Percentiles rank a stretch among this genome's conserved stretches.
These are phyloP conservation scores for Coelastrella sp. DNA, from an alignment of 139 green algal genomes.

Conservation along the genomic window DNA sequence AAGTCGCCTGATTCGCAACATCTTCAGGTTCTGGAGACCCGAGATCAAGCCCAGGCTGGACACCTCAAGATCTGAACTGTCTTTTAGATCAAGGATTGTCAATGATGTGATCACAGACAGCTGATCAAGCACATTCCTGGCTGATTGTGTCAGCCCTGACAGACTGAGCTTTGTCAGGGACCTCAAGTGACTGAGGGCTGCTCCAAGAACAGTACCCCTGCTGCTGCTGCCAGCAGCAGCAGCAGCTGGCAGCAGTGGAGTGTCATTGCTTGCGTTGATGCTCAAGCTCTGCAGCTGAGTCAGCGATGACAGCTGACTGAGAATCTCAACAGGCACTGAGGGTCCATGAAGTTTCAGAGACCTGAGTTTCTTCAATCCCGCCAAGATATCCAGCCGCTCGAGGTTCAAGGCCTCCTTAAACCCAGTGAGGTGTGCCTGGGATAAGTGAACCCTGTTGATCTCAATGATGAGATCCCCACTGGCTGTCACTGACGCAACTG, in stretches of 20 bases:
- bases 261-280: not conserved
- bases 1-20: not conserved
- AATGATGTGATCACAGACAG: not conserved
- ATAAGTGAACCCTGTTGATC: not conserved
- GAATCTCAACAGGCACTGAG: not conserved
- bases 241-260: not conserved
- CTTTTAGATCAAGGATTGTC: not conserved
- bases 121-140: not conserved
- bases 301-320: not conserved
- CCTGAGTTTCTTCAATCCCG: not conserved
- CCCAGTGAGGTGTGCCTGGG: not conserved
- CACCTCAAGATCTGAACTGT: not conserved
- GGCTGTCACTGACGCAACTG: not conserved
- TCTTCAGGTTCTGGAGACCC: not conserved
- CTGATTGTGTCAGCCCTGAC: constrained; percentile 1
- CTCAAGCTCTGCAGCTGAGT: constrained; percentile 14
- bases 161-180: not conserved
- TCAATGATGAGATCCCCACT: not conserved
- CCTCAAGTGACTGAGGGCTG: not conserved
- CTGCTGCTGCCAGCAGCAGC: not conserved
- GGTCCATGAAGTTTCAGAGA: not conserved
- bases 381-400: not conserved
- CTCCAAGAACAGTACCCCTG: constrained; percentile 31
- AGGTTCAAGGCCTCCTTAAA: not conserved
- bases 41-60: not conserved